These are phyloP conservation scores for Phytophthora sansomeana DNA, from an alignment of 352 stramenopile species.

Conservation along the genomic window DNA sequence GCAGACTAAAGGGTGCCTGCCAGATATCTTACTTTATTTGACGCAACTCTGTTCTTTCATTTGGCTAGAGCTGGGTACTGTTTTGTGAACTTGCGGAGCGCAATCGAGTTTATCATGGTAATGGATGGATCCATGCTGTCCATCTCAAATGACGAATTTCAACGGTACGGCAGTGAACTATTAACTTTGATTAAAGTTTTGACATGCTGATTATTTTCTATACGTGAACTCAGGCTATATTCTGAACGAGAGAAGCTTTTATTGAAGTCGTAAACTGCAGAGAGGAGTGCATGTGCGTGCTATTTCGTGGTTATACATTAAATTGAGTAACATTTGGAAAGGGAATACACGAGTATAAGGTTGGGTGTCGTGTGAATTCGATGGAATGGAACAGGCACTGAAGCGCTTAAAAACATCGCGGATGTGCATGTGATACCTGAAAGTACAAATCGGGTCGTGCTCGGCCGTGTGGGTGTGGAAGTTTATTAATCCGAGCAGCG, in stretches of 20 bases:
- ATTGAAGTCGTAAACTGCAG: slow-evolving; percentile 23
- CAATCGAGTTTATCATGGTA: slow-evolving; percentile 91
- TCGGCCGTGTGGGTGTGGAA: too few relatives aligned
- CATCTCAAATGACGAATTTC: slow-evolving; percentile 83
- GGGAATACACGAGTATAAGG: not conserved
- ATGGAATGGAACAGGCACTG: too few relatives aligned
- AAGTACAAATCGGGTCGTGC: too few relatives aligned
- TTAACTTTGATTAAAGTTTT: not conserved
- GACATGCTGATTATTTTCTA: not conserved
- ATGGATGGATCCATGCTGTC: slow-evolving; percentile 87
- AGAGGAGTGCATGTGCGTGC: not conserved
- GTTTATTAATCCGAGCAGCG: too few relatives aligned
- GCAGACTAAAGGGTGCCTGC: not conserved
- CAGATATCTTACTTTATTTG: not conserved
- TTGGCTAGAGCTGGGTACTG: slow-evolving; percentile 86
- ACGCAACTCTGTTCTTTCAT: slow-evolving; percentile 3
- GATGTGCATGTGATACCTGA: too few relatives aligned
- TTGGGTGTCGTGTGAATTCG: too few relatives aligned
- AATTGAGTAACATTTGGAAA: slow-evolving; percentile 9
- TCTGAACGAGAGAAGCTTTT: slow-evolving; percentile 46
- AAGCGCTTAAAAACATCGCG: too few relatives aligned
- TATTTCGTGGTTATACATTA: slow-evolving; percentile 22
- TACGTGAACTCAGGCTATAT: slow-evolving; percentile 38
- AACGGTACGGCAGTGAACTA: slow-evolving; percentile 43
- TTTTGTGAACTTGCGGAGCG: slow-evolving; percentile 92